Evolutionary conservation across 2,329 filamentous ascomycete genomes (phyloP).

Genomic region (Tolypocladium sp.): DNA sequence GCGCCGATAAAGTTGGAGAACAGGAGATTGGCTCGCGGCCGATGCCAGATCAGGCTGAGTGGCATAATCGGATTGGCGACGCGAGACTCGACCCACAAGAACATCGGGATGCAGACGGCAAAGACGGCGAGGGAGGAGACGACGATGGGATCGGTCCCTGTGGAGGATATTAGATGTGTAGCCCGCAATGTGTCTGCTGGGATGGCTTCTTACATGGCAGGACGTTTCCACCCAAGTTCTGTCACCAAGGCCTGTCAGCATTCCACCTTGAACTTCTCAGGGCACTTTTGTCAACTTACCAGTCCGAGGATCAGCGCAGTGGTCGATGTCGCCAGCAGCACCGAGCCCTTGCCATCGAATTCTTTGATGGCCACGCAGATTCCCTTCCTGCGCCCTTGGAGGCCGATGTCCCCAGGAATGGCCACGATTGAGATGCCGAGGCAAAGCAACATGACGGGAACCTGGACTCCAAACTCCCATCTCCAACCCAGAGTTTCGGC

Average conservation of each 20-base stretch:
- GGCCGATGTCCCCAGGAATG: conserved; percentile 42
- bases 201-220: conserved; percentile 40
- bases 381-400: conserved; percentile 33
- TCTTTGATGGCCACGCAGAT: conserved; percentile 39
- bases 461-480: conserved; percentile 59
- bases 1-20: conserved; percentile 44
- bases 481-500: conserved; percentile 65
- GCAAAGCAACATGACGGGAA: conserved; percentile 39
- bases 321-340: conserved; percentile 41
- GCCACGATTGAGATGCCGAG: conserved; percentile 33
- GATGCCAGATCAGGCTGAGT: conserved; percentile 36
- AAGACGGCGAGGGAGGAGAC: conserved; percentile 41
- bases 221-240: conserved; percentile 56
- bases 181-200: not conserved
- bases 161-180: too few relatives aligned
- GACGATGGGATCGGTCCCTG: conserved; percentile 50
- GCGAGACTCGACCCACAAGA: conserved; percentile 41
- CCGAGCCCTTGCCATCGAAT: conserved; percentile 49
- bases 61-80: conserved; percentile 52
- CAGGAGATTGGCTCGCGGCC: conserved; percentile 50
- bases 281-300: conserved; percentile 24
- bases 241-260: not conserved
- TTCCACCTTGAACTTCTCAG: not conserved
- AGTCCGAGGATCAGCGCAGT: conserved; percentile 51
- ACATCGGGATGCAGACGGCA: conserved; percentile 36